Percentiles rank a stretch among this genome's conserved stretches.
phyloP scores from a whole-genome alignment of 2,329 filamentous ascomycete species.

The Tolypocladium sp. region DNA sequence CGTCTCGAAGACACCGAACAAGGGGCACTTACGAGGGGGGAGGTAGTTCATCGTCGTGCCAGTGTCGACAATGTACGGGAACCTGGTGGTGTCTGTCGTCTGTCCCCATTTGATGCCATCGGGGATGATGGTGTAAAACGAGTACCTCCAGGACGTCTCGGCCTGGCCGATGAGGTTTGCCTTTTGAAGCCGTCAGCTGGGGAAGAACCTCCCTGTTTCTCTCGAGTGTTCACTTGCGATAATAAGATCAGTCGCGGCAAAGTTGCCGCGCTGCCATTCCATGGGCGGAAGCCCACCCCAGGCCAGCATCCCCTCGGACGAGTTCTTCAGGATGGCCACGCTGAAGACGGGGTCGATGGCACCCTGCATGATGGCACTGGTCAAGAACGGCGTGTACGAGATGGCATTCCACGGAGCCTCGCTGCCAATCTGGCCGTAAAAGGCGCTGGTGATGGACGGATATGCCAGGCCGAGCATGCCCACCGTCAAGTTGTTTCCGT shows the following conservation, averaged over 20 bases:
- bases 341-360: conserved; percentile 35
- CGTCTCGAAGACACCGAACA: background rate
- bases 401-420: conserved; percentile 27
- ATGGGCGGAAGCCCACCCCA: conserved; percentile 37
- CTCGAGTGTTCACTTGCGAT: conserved; percentile 26
- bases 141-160: conserved; percentile 33
- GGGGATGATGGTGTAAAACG: conserved; percentile 44
- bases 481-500: conserved; percentile 41
- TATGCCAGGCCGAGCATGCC: conserved; percentile 43
- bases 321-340: conserved; percentile 37
- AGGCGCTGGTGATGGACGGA: conserved; percentile 39
- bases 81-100: conserved; percentile 30
- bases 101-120: conserved; percentile 37
- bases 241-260: conserved; percentile 31
- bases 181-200: conserved; percentile 19
- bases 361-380: conserved; percentile 37
- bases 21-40: conserved; percentile 30
- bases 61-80: conserved; percentile 42
- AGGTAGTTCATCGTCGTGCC: conserved; percentile 42
- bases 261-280: conserved; percentile 16
- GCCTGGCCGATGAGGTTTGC: conserved; percentile 30
- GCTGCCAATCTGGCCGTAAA: conserved; percentile 27
- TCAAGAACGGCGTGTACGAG: conserved; percentile 39
- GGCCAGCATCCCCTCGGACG: conserved; percentile 33
- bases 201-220: background rate